These are phyloP conservation scores for Schwanniomyces polymorphus DNA, from an alignment of 805 yeast species.

Conservation along the genomic window DNA sequence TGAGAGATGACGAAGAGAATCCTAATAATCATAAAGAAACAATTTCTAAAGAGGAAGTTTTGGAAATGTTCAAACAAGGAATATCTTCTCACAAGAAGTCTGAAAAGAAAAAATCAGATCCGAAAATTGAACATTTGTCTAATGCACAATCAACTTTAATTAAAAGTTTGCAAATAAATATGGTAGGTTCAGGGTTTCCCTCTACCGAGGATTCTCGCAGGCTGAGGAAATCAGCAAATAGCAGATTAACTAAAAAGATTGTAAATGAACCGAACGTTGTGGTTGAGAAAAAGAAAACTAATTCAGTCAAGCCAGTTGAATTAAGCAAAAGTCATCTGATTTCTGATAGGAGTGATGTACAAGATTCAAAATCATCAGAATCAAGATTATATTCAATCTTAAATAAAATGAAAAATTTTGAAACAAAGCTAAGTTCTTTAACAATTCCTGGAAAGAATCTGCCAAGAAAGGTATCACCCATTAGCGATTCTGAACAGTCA, in stretches of 20 bases:
- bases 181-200: conserved; percentile 18
- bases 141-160: conserved; percentile 8
- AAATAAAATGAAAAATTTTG: conserved; percentile 22
- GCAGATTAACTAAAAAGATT: not conserved
- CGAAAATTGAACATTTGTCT: not conserved
- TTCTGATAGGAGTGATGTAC: not conserved
- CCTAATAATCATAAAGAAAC: conserved; percentile 1
- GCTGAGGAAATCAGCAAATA: conserved; percentile 4
- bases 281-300: not conserved
- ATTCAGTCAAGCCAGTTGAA: not conserved
- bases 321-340: not conserved
- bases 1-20: not conserved
- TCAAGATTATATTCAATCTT: conserved; percentile 17
- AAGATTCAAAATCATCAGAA: not conserved
- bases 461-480: not conserved
- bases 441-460: conserved; percentile 1
- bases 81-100: conserved; percentile 9
- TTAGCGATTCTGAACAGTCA: not conserved
- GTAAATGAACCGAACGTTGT: not conserved
- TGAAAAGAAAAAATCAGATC: not conserved
- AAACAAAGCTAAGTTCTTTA: conserved; percentile 11
- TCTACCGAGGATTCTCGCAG: conserved; percentile 6
- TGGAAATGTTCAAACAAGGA: conserved; percentile 21
- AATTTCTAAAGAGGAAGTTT: conserved; percentile 14
- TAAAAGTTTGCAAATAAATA: conserved; percentile 19